Evolutionary conservation across 2,329 filamentous ascomycete genomes (phyloP).

Genomic region (Mycocentrospora acerina): DNA sequence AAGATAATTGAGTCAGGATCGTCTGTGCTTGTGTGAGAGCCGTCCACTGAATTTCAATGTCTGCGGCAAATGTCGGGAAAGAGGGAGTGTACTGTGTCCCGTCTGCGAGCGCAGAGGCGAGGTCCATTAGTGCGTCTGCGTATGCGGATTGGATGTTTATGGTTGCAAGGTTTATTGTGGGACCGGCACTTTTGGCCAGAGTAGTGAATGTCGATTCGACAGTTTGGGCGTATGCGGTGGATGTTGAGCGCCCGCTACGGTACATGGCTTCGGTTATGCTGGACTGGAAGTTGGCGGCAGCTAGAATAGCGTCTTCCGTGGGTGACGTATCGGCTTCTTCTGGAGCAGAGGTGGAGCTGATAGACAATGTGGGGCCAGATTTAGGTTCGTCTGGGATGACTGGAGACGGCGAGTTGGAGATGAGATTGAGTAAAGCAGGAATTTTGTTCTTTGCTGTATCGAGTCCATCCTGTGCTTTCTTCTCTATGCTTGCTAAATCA

Average conservation of each 20-base stretch:
- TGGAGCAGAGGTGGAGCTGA: slow-evolving; percentile 19
- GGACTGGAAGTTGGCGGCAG: slow-evolving; percentile 58
- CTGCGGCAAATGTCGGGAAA: slow-evolving; percentile 13
- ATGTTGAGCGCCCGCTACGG: slow-evolving; percentile 51
- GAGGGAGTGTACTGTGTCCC: slow-evolving; percentile 13
- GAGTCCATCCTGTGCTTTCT: slow-evolving; percentile 59
- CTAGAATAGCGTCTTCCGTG: slow-evolving; percentile 56
- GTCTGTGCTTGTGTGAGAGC: slow-evolving; percentile 34
- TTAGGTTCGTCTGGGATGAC: slow-evolving; percentile 25
- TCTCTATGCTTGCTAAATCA: slow-evolving; percentile 53
- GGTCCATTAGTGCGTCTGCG: slow-evolving; percentile 58
- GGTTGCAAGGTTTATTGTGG: slow-evolving; percentile 54
- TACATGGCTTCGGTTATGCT: slow-evolving; percentile 61
- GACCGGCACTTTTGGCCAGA: slow-evolving; percentile 45
- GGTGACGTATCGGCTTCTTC: slow-evolving; percentile 40
- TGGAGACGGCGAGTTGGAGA: slow-evolving; percentile 26
- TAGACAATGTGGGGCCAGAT: slow-evolving; percentile 36
- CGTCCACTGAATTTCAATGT: slow-evolving; percentile 34
- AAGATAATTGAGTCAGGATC: slow-evolving; percentile 27
- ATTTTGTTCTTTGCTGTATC: slow-evolving; percentile 57
- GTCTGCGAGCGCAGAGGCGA: slow-evolving; percentile 51
- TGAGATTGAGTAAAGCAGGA: slow-evolving; percentile 50
- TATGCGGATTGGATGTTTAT: slow-evolving; percentile 56
- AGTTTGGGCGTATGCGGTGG: slow-evolving; percentile 54
- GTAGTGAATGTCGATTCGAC: slow-evolving; percentile 38